Base-by-base conservation (phyloP, 495 filamentous ascomycete species). In the Hypoxylon lenormandii region DNA sequence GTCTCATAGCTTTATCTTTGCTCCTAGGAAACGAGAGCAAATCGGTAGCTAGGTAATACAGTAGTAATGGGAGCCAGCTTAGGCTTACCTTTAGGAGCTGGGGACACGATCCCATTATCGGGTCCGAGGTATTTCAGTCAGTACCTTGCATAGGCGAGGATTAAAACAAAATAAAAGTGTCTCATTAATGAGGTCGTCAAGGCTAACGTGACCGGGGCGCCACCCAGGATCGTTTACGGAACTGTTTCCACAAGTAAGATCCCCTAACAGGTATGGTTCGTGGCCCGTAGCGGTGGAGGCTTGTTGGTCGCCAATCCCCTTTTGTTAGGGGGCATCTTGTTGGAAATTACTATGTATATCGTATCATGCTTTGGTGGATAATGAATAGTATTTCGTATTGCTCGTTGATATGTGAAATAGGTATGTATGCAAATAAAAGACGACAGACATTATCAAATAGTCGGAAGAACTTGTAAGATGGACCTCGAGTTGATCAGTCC, bases 91-190 rank as follows among this genome's bases (percentile, higher is more conserved):
- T n/a, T n/a, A n/a, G 33, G 36, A 60, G 33, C 50, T 42, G 49
- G 49, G 49, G 64, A 59, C 48, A 50, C 8, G 60, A 49, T 54
- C 42, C 42, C 55, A 49, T 55, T 40, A 52, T 62, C 57, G 57
- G 58, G 52, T 36, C 65, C 45, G 57, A 68, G 13, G 49, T n/a
- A 21, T 5, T 49, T 13, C 19, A 66, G 63, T 54, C 6, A 33
- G 55, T 60, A 68, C 57, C 65, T 68, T 62, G 65, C 57, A 61
- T 57, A 62, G 51, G 15, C 65, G 46, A 68, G 60, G 37, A 62
- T 50, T 48, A 49, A 60, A n/a, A 56, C n/a, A n/a, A n/a, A n/a
- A n/a, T n/a, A n/a, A 33, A 7, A 33, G 50, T 37, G 51, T 36
- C 23, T 68, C 36, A 49, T 68, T 57, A 58, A 68, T 12, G 56